Percentiles rank a stretch among this genome's conserved stretches.
Conservation (phyloP, 148 eudicot genomes). For the Vaccinium vitisidaea region DNA sequence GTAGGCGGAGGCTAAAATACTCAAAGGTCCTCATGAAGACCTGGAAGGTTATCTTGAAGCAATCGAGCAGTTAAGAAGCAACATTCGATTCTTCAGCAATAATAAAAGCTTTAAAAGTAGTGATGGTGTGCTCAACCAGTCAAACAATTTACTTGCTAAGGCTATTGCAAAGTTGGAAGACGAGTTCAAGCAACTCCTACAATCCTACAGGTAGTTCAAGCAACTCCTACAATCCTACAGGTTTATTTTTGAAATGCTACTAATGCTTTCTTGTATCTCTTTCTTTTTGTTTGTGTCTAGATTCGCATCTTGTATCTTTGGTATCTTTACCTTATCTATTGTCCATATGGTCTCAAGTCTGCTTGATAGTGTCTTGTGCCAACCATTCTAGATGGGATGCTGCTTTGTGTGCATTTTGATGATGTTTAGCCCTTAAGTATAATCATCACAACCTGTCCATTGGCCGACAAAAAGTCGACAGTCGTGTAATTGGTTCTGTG, state of each 20-base stretch:
- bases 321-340: background rate
- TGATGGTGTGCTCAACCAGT: slow-evolving; percentile 81
- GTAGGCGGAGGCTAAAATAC: slow-evolving; percentile 94
- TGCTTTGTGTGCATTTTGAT: background rate
- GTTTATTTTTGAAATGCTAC: slow-evolving; percentile 32
- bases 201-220: slow-evolving; percentile 76
- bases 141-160: slow-evolving; percentile 72
- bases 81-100: slow-evolving; percentile 66
- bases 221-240: slow-evolving; percentile 78
- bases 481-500: background rate
- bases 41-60: slow-evolving; percentile 95
- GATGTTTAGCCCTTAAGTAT: background rate
- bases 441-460: background rate
- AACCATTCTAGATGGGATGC: background rate
- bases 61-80: slow-evolving; percentile 84
- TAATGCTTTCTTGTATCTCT: background rate
- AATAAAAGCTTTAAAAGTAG: slow-evolving; percentile 92
- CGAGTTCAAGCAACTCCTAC: slow-evolving; percentile 78
- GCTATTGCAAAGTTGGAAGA: slow-evolving; percentile 97
- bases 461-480: background rate
- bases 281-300: background rate
- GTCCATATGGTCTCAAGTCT: background rate
- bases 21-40: slow-evolving; percentile 97
- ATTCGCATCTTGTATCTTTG: background rate
- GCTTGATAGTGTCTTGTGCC: background rate